These are phyloP conservation scores for Diplodia sapinea DNA, from an alignment of 2,329 filamentous ascomycete species.

Conservation along the genomic window DNA sequence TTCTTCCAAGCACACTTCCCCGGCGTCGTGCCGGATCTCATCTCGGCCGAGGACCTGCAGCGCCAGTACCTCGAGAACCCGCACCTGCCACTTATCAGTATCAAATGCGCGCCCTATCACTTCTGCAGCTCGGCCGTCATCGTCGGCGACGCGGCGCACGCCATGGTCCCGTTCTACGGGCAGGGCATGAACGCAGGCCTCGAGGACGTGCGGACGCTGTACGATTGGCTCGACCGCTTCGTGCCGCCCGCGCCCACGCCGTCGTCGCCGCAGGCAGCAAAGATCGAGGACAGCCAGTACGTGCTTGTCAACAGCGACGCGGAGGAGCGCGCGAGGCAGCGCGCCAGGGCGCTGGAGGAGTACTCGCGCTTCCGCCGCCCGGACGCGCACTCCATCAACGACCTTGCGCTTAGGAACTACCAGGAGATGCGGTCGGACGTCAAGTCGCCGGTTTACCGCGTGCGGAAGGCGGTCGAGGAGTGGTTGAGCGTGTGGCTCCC, in stretches of 20 bases:
- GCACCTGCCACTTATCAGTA: constrained; percentile 88
- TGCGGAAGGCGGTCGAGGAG: constrained; percentile 89
- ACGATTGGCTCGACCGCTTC: constrained; percentile 77
- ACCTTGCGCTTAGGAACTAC: constrained; percentile 89
- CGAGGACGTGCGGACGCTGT: constrained; percentile 90
- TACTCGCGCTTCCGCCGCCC: constrained; percentile 77
- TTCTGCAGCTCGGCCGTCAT: constrained; percentile 78
- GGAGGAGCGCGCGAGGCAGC: constrained; percentile 35
- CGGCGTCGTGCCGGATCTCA: constrained; percentile 74
- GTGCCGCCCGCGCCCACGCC: constrained; percentile 37
- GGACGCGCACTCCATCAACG: constrained; percentile 89
- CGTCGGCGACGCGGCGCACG: constrained; percentile 91
- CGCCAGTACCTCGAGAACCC: constrained; percentile 81
- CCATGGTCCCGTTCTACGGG: constrained; percentile 98
- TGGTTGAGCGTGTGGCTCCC: constrained; percentile 77
- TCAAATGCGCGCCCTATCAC: constrained; percentile 92
- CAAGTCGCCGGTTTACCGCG: constrained; percentile 73
- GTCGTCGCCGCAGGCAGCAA: background rate
- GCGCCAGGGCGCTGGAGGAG: constrained; percentile 63
- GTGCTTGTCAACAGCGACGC: constrained; percentile 55
- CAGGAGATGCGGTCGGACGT: constrained; percentile 91
- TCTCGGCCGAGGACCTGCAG: constrained; percentile 70
- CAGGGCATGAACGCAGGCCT: constrained; percentile 98
- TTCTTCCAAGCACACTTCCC: constrained; percentile 90
- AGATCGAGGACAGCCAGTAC: constrained; percentile 34